Conservation (phyloP, 306 rosid genomes). For the Dryas octopetala region DNA sequence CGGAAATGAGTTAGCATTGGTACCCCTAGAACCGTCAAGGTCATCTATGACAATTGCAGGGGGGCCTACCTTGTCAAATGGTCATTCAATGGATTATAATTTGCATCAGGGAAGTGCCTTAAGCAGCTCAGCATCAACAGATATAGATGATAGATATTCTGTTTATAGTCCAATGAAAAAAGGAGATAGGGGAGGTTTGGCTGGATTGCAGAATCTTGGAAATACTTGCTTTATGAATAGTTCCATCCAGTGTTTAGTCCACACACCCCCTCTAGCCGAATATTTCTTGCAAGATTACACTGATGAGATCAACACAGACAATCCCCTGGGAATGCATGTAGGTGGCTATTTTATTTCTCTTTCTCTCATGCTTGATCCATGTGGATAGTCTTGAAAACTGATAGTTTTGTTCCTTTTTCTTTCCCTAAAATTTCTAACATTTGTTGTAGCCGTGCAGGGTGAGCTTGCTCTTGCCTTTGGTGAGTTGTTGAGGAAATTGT, state of each 20-base stretch:
- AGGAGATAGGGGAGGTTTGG: constrained; percentile 83
- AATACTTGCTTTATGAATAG: constrained; percentile 99
- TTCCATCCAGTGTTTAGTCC: constrained; percentile 89
- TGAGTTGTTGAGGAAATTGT: constrained; percentile 85
- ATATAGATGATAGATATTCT: constrained; percentile 59
- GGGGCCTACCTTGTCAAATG: constrained; percentile 85
- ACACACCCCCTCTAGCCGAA: constrained; percentile 81
- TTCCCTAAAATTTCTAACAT: constrained; percentile 23
- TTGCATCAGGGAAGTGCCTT: constrained; percentile 56
- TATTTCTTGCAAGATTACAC: constrained; percentile 90
- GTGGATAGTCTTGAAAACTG: constrained; percentile 11
- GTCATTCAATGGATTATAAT: constrained; percentile 61
- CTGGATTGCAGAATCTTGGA: constrained; percentile 96
- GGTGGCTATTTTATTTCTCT: constrained; percentile 35
- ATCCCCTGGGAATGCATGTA: constrained; percentile 98
- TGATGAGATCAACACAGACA: constrained; percentile 84
- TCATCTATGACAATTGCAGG: constrained; percentile 85
- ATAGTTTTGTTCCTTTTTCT: constrained; percentile 14
- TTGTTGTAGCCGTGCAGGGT: constrained; percentile 62
- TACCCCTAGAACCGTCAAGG: constrained; percentile 88
- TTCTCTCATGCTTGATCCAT: constrained; percentile 12
- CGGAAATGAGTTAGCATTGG: constrained; percentile 88
- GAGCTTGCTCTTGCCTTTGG: constrained; percentile 96
- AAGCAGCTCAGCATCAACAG: constrained; percentile 57
- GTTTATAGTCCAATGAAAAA: constrained; percentile 37